phyloP scores from a whole-genome alignment of 495 filamentous ascomycete species.

The Trichoderma virens region DNA sequence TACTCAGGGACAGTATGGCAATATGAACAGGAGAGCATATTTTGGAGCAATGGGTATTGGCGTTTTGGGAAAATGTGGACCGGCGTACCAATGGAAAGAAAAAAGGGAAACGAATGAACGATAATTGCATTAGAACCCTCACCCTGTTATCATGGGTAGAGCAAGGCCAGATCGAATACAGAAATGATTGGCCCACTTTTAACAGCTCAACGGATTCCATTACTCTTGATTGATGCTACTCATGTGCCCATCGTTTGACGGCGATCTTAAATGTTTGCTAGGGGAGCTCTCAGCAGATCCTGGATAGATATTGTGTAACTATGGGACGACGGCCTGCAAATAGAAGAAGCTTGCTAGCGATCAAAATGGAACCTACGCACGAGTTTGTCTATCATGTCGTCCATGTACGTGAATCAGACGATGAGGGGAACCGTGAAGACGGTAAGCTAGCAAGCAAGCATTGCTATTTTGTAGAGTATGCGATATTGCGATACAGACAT shows the following conservation, averaged over 20 bases:
- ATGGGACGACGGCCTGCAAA: too few species aligned
- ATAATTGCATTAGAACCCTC: background rate
- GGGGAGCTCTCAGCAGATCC: background rate
- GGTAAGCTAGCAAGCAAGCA: too few species aligned
- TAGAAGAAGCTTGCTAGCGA: background rate
- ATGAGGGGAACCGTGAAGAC: background rate
- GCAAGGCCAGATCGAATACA: background rate
- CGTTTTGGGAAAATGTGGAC: background rate
- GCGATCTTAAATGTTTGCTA: too few species aligned
- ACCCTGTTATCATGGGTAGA: background rate
- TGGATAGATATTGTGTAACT: background rate
- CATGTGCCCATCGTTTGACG: too few species aligned
- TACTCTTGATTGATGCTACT: too few species aligned
- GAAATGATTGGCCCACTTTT: background rate
- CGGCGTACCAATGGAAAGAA: background rate
- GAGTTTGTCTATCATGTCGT: background rate
- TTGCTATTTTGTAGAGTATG: too few species aligned
- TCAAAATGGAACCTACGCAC: background rate
- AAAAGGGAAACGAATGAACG: background rate
- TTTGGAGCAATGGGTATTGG: background rate
- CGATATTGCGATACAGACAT: too few species aligned
- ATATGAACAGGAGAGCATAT: background rate
- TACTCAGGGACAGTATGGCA: background rate
- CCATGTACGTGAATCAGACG: background rate
- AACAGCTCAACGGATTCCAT: background rate